Percentiles rank a stretch among this genome's conserved stretches.
These are phyloP conservation scores for Tricholoma sp. DNA, from an alignment of 768 basidiomycete genomes.

Conservation along the genomic window DNA sequence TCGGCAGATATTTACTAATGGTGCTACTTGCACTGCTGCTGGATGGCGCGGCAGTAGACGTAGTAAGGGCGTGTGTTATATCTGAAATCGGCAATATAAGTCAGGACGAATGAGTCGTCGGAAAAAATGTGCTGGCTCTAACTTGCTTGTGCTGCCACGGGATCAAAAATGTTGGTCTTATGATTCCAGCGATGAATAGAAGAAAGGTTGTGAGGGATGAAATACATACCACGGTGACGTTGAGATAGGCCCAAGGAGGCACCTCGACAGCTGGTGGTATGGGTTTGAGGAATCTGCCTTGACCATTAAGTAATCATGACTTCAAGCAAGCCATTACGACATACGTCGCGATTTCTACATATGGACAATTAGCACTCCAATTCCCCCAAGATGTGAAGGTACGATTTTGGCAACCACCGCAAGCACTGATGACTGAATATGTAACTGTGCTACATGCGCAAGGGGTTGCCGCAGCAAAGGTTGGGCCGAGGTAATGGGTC, in stretches of 20 bases:
- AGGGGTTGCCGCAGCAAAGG: conserved; percentile 23
- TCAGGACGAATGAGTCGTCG: not conserved
- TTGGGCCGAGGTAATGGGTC: conserved; percentile 41
- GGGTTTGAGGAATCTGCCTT: conserved; percentile 36
- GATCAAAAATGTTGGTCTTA: conserved; percentile 29
- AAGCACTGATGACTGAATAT: conserved; percentile 55
- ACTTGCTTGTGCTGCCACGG: conserved; percentile 23
- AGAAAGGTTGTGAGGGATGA: not conserved
- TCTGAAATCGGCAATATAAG: not conserved
- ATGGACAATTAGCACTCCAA: conserved; percentile 32
- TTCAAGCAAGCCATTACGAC: conserved; percentile 2
- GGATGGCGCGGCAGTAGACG: conserved; percentile 8
- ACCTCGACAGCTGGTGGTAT: conserved; percentile 40
- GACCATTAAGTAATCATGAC: not conserved
- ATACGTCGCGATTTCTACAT: conserved; percentile 29
- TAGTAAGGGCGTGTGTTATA: conserved; percentile 10
- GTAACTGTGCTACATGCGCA: conserved; percentile 56
- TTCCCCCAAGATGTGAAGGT: conserved; percentile 31
- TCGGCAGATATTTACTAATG: not conserved
- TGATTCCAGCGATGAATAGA: conserved; percentile 2
- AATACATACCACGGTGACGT: conserved; percentile 36
- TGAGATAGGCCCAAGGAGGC: conserved; percentile 54
- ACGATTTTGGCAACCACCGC: conserved; percentile 53
- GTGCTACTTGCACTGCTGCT: conserved; percentile 3
- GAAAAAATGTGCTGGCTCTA: not conserved